phyloP scores from a whole-genome alignment of 2,329 filamentous ascomycete species.

The Cadophora luteo-olivacea region DNA sequence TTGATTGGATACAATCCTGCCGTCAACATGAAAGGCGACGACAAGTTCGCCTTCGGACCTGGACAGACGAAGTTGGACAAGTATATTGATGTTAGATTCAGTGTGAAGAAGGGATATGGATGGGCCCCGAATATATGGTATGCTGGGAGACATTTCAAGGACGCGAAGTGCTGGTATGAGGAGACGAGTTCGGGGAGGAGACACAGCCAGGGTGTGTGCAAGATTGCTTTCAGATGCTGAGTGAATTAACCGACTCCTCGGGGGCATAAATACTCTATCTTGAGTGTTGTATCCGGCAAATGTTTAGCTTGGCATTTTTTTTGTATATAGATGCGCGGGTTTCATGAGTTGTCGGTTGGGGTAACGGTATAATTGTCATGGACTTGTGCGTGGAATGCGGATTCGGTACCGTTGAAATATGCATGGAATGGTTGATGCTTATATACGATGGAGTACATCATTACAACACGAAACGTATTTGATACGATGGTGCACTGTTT shows the following conservation, averaged over 20 bases:
- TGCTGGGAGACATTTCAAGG: neutral
- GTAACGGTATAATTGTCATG: neutral
- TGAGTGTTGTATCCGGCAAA: too few relatives aligned
- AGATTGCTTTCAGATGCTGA: neutral
- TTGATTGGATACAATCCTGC: neutral
- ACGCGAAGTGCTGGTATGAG: neutral
- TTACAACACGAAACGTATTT: neutral
- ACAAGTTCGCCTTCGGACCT: neutral
- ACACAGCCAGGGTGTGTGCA: conserved; percentile 5
- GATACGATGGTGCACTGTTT: too few relatives aligned
- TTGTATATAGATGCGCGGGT: neutral
- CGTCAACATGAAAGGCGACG: neutral
- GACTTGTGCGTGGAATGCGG: neutral
- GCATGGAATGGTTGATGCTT: neutral
- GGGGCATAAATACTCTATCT: too few relatives aligned
- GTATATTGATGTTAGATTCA: neutral
- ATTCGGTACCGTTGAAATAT: neutral
- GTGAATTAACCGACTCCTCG: neutral
- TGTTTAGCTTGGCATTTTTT: neutral
- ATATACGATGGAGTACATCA: neutral
- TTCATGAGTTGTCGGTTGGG: neutral
- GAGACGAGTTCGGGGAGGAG: neutral
- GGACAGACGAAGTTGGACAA: neutral
- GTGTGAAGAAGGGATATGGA: neutral
- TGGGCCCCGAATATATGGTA: neutral